Evolutionary conservation across 176 grass and related monocot species (phyloP), one percentile per base, ranked within the genome.

Genomic region (Phyllostachys edulis): DNA sequence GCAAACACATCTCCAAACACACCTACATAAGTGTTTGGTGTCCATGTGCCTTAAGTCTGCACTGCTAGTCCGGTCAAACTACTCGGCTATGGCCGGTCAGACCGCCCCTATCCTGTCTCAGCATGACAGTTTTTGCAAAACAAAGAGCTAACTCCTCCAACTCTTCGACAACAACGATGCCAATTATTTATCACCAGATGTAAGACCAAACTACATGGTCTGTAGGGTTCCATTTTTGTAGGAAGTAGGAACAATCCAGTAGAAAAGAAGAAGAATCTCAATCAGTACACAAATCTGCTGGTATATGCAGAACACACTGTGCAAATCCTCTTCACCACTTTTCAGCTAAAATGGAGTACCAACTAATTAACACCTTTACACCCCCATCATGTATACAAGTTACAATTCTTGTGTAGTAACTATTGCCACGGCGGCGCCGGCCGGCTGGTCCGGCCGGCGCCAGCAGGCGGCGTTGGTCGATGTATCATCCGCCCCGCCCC

Each of bases 391-490:
- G 4, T 61, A 29, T 63, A 15, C 12, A 15, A 29, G 12, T 63
- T 32, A n/a, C 24, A 12, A 62, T 29, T 32, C 60, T 66, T 66
- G 15, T 18, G 29, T 18, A 65, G 63, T 18, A 66, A 36, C 32
- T 34, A 66, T 36, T 66, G 6, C 44, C 76, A 54, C 45, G 76
- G 38, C 67, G 81, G 36, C 42, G 80, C 71, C 71, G 84, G 64
- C 70, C 75, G 40, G 5, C 51, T 54, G 51, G 17, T 54, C 17
- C 1, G 5, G 5, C 16, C 67, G 84, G 37, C 42, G 80, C 71
- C 71, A 86, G 56, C 63, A 76, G 40, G 55, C 75, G 29, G 27
- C 7, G 27, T 16, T 10, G 62, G 13, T 34, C 27, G 13, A 34
- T 64, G 27, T 32, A 34, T 64, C 62, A 64, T 34, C 76, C 8